phyloP scores from a whole-genome alignment of 225 moss, liverwort and hornwort species.

The Marchantia polymorpha region DNA sequence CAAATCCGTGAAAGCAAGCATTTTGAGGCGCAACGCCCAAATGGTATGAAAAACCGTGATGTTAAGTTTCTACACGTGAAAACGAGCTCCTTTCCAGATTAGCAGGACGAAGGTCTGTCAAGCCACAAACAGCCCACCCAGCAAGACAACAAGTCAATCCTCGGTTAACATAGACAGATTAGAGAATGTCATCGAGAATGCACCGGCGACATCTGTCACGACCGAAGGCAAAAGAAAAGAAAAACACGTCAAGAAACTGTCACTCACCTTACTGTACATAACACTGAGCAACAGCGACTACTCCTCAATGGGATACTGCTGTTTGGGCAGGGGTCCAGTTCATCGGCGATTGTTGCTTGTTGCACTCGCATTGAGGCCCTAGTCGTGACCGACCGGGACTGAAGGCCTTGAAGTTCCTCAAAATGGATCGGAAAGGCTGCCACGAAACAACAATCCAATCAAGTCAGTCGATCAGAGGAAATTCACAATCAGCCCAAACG shows the following conservation, averaged over 20 bases:
- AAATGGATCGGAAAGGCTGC: conserved; percentile 43
- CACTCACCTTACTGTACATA: conserved; percentile 9
- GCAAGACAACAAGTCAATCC: too few relatives aligned
- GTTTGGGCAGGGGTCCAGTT: conserved; percentile 3
- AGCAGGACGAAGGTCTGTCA: conserved; percentile 1
- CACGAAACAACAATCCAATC: background rate
- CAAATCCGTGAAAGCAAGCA: background rate
- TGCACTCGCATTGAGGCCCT: conserved; percentile 14
- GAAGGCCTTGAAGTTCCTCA: conserved; percentile 33
- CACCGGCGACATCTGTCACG: too few relatives aligned
- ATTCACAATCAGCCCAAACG: too few relatives aligned
- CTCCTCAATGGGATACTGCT: conserved; percentile 10
- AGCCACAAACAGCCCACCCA: background rate
- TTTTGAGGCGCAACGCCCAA: background rate
- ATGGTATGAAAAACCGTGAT: background rate
- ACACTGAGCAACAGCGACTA: background rate
- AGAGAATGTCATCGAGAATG: too few relatives aligned
- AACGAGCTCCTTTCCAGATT: conserved; percentile 9
- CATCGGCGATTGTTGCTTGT: background rate
- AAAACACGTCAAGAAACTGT: too few relatives aligned
- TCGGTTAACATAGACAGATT: too few relatives aligned
- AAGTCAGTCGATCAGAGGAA: too few relatives aligned
- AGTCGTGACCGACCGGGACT: conserved; percentile 41
- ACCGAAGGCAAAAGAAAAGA: too few relatives aligned
- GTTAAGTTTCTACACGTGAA: background rate